These are phyloP conservation scores for Chytriomyces sp. DNA, from an alignment of 192 early-diverging fungal genomes.

Conservation along the genomic window DNA sequence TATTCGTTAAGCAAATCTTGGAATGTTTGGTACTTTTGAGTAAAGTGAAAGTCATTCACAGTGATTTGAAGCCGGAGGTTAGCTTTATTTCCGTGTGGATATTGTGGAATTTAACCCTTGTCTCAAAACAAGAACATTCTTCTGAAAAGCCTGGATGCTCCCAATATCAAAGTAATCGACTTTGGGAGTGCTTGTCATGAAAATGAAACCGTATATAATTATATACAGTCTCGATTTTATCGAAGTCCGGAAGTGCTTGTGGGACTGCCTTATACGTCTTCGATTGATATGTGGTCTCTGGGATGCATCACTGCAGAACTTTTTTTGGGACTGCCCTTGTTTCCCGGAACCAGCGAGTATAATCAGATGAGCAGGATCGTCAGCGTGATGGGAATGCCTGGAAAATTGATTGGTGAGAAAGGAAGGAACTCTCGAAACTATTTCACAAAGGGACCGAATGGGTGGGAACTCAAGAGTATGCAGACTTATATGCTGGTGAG, in stretches of 20 bases:
- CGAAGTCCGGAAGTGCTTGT: constrained; percentile 94
- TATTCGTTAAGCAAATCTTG: constrained; percentile 92
- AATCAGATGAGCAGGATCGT: constrained; percentile 94
- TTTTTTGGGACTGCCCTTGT: constrained; percentile 93
- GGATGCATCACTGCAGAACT: constrained; percentile 98
- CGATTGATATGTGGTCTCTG: constrained; percentile 99
- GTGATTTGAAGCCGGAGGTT: constrained; percentile 96
- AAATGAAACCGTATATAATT: constrained; percentile 93
- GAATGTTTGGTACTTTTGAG: constrained; percentile 89
- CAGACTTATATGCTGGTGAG: constrained; percentile 73
- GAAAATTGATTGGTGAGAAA: constrained; percentile 89
- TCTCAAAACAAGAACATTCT: constrained; percentile 72
- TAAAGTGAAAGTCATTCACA: constrained; percentile 92
- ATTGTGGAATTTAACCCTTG: not conserved
- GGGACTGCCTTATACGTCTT: constrained; percentile 87
- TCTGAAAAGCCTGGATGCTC: constrained; percentile 85
- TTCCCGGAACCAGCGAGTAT: constrained; percentile 95
- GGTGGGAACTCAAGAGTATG: constrained; percentile 77
- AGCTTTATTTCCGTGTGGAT: not conserved
- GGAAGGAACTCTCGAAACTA: constrained; percentile 86
- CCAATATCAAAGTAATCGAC: constrained; percentile 98
- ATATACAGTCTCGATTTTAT: constrained; percentile 98
- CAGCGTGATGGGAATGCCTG: constrained; percentile 89
- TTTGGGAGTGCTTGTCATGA: constrained; percentile 98
- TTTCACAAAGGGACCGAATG: constrained; percentile 75